Evolutionary conservation across 2,329 filamentous ascomycete genomes (phyloP).

Genomic region (Chrysoporthe cubensis): DNA sequence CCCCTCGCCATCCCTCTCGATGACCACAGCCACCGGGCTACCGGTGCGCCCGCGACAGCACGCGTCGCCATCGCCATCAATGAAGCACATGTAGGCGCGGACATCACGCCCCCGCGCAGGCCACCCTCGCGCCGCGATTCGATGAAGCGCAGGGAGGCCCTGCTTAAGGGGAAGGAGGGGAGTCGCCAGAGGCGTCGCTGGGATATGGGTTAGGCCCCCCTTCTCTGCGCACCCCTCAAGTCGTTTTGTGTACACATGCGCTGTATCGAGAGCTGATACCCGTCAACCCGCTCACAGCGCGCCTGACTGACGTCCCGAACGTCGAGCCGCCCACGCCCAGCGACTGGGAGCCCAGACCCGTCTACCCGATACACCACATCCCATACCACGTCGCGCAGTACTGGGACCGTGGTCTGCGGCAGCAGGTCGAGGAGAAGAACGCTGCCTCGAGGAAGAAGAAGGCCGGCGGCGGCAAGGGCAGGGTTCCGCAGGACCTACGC

Average conservation of each 20-base stretch:
- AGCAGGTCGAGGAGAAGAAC: slow-evolving; percentile 54
- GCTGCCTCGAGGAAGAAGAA: slow-evolving; percentile 46
- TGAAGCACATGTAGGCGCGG: slow-evolving; percentile 29
- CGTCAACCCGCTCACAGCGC: slow-evolving; percentile 60
- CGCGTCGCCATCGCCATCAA: slow-evolving; percentile 32
- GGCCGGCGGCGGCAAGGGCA: slow-evolving; percentile 52
- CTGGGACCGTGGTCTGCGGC: slow-evolving; percentile 69
- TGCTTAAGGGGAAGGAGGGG: slow-evolving; percentile 90
- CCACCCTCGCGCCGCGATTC: slow-evolving; percentile 58
- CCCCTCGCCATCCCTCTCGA: slow-evolving; percentile 79
- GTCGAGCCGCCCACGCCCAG: slow-evolving; percentile 77
- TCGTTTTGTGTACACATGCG: neutral
- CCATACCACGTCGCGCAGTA: slow-evolving; percentile 88
- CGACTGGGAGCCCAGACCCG: slow-evolving; percentile 84
- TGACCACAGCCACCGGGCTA: slow-evolving; percentile 44
- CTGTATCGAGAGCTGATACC: neutral
- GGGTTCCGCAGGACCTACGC: slow-evolving; percentile 79
- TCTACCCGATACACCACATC: slow-evolving; percentile 75
- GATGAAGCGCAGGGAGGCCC: slow-evolving; percentile 66
- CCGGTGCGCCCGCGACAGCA: slow-evolving; percentile 32
- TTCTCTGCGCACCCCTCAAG: neutral
- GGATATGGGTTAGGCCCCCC: slow-evolving; percentile 79
- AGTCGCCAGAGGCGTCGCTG: slow-evolving; percentile 83
- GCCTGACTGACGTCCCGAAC: slow-evolving; percentile 83
- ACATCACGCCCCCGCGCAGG: slow-evolving; percentile 44